These are phyloP conservation scores for Chaetoscypha palmicola DNA, from an alignment of 2,329 filamentous ascomycete genomes.

Conservation along the genomic window DNA sequence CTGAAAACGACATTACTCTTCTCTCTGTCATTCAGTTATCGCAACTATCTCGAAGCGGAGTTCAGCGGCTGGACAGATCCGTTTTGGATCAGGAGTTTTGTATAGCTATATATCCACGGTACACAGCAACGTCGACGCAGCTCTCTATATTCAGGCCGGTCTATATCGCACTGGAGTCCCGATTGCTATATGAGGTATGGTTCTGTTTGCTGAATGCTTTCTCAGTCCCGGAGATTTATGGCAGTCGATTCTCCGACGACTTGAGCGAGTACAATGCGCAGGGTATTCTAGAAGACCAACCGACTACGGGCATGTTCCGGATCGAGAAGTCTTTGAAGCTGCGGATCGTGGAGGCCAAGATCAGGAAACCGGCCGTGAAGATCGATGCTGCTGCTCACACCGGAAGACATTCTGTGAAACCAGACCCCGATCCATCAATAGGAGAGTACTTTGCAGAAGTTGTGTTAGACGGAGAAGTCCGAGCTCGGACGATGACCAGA, in stretches of 20 bases:
- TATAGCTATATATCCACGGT: slow-evolving; percentile 92
- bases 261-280: slow-evolving; percentile 12
- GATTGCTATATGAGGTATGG: slow-evolving; percentile 95
- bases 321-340: slow-evolving; percentile 55
- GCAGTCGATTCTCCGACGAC: slow-evolving; percentile 17
- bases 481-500: slow-evolving; percentile 68
- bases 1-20: slow-evolving; percentile 73
- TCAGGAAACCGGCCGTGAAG: slow-evolving; percentile 30
- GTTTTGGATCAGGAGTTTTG: slow-evolving; percentile 91
- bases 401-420: slow-evolving; percentile 21
- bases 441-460: slow-evolving; percentile 76
- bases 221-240: slow-evolving; percentile 85
- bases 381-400: slow-evolving; percentile 25
- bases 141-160: slow-evolving; percentile 78
- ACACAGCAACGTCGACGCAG: slow-evolving; percentile 66
- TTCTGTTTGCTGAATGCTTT: slow-evolving; percentile 87
- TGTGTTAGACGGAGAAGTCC: slow-evolving; percentile 70
- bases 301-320: slow-evolving; percentile 46
- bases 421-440: slow-evolving; percentile 40
- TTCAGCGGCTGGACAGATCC: slow-evolving; percentile 83
- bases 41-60: slow-evolving; percentile 79
- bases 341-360: slow-evolving; percentile 55
- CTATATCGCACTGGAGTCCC: slow-evolving; percentile 78
- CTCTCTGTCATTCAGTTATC: slow-evolving; percentile 81
- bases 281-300: slow-evolving; percentile 4